Percentiles rank a stretch among this genome's conserved stretches.
phyloP scores from a whole-genome alignment of 2,329 filamentous ascomycete genomes.

The Colletotrichum sp. region DNA sequence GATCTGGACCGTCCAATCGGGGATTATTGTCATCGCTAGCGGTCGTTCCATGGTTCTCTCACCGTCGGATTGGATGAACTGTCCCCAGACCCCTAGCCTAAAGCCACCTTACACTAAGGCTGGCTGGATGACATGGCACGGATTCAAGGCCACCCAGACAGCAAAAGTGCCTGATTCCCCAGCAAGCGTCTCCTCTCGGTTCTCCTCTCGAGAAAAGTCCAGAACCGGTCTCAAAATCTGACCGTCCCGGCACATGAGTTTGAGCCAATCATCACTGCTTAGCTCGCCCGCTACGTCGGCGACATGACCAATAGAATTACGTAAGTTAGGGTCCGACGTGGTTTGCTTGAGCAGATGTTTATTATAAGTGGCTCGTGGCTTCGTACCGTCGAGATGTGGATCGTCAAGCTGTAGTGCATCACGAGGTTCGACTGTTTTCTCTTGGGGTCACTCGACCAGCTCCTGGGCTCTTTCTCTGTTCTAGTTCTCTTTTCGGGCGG shows the following conservation, averaged over 20 bases:
- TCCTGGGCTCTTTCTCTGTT: not conserved
- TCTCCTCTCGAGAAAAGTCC: not conserved
- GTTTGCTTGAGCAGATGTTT: not conserved
- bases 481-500: not conserved
- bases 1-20: constrained; percentile 6
- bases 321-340: not conserved
- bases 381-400: not conserved
- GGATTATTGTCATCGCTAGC: not conserved
- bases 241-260: not conserved
- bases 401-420: not conserved
- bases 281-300: not conserved
- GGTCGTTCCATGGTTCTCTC: not conserved
- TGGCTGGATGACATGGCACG: not conserved
- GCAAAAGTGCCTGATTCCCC: constrained; percentile 7
- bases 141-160: not conserved
- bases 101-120: not conserved
- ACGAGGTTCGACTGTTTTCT: not conserved
- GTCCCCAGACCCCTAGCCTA: not conserved
- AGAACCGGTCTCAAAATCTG: not conserved
- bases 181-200: not conserved
- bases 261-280: not conserved
- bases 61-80: not conserved
- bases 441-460: not conserved
- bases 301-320: constrained; percentile 19
- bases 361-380: not conserved